Base-by-base conservation (phyloP, 352 stramenopile genomes). In the Thalassiosira pacifica region DNA sequence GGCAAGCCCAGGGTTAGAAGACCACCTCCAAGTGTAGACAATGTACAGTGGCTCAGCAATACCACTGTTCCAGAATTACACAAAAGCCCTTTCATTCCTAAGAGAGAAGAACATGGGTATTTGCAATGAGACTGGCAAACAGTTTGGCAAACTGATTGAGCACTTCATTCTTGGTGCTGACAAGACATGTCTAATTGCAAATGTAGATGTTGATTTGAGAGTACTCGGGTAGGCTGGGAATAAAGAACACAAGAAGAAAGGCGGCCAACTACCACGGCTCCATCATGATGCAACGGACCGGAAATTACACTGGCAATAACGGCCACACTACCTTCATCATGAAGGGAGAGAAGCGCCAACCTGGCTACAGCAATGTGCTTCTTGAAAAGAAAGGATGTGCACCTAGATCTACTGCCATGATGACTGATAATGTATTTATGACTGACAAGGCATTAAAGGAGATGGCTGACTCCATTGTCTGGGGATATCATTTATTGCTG, bases 381-480 rank as follows among this genome's bases (percentile, higher is more conserved):
- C 65, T 85, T 1, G 5, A 27, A 1, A 64, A 29, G 13, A 6
- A 40, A 24, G 78, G 78, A 9, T 26, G 42, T 3, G 55, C 66
- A 45, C 0, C 2, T 2, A 45, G 74, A 13, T 76, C 65, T 29
- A 72, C 76, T 2, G 73, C 78, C 9, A 22, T 42, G 4, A 78
- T 83, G 65, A 83, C 65, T 5, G 67, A 83, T 2, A 67, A 65
- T 60, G 78, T 69, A 2, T 80, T 80, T 69, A 85, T 85, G 68
- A 85, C 78, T 0, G 71, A 79, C 24, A 61, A 80, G 1, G 60
- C 78, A 45, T 80, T 68, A 69, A 16, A 52, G 26, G 27, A 79
- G 29, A 57, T 57, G 10, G 19, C 45, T 3, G 45, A 48, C 22
- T 40, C 55, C 32, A 66, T 53, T 67, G 37, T 76, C 5, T 2